Evolutionary conservation across 768 basidiomycete genomes (phyloP), one percentile per base, ranked within the genome.

Genomic region (Hygrophoropsis aurantiaca): DNA sequence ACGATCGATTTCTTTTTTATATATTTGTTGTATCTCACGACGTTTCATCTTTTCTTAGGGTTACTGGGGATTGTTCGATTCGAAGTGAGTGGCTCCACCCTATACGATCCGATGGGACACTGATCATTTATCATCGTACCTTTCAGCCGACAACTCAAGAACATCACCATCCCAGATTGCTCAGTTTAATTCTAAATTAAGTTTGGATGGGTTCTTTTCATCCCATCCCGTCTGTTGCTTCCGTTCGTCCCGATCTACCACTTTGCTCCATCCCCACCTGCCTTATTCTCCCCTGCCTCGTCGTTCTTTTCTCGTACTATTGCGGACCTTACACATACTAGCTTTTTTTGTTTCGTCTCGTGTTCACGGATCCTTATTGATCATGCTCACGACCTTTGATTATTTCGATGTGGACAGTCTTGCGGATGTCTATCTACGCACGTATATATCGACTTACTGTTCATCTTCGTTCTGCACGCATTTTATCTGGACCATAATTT

Each of bases 81-180:
- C 68, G 0, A 73, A 87, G 79, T 79, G 55, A 52, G 74, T 61
- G 20, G 24, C 46, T 45, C 36, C 39, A 16, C 11, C 23, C 21
- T 42, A 15, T 38, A 24, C 2, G 34, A n/a, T 30, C 40, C 38
- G 27, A 24, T 20, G 19, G 46, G 25, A 40, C 6, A 30, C 49
- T 33, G 11, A 66, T 36, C 58, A 65, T 38, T 65, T 66, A 37
- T n/a, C n/a, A n/a, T n/a, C n/a, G n/a, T n/a, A n/a, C n/a, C n/a
- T n/a, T n/a, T 10, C 35, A 90, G 87, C 67, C 80, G 81, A 54
- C 82, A 79, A 19, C 74, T 90, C 58, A 90, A 92, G 70, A 71
- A 73, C 56, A 69, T 91, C 61, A 84, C 72, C 16, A 78, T 91
- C 44, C 86, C 87, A 5, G 56, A 67, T 38, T 91, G 90, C 63